A percentile compares a stretch with the other conserved stretches of the same genome.
phyloP scores from a whole-genome alignment of 225 moss, liverwort and hornwort species.

The Sphagnum tenellum region DNA sequence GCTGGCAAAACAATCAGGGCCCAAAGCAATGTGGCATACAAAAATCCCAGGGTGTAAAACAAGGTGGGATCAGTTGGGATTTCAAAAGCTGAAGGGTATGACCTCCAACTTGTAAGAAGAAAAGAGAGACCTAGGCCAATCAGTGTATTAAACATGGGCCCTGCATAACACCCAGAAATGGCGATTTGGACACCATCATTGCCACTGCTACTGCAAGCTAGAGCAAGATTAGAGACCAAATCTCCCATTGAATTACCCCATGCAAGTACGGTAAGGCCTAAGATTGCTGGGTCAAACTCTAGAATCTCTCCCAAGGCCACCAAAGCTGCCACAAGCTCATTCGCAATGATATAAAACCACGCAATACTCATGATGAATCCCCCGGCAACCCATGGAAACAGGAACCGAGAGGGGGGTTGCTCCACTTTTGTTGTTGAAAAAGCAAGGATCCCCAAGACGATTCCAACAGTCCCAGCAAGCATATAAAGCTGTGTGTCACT shows the following conservation, averaged over 20 bases:
- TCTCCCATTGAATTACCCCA: slow-evolving; percentile 99
- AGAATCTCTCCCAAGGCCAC: slow-evolving; percentile 82
- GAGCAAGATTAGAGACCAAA: slow-evolving; percentile 83
- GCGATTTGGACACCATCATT: slow-evolving; percentile 84
- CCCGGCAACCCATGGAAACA: slow-evolving; percentile 83
- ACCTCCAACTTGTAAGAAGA: slow-evolving; percentile 68
- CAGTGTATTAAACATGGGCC: slow-evolving; percentile 97
- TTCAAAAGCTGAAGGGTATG: slow-evolving; percentile 56
- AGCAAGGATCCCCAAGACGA: slow-evolving; percentile 41
- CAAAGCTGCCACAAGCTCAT: slow-evolving; percentile 88
- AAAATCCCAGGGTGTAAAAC: slow-evolving; percentile 74
- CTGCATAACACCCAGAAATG: slow-evolving; percentile 89
- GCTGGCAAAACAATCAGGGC: slow-evolving; percentile 50
- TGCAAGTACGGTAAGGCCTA: slow-evolving; percentile 92
- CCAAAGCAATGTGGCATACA: slow-evolving; percentile 66
- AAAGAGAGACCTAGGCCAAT: slow-evolving; percentile 78
- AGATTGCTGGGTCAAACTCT: slow-evolving; percentile 81
- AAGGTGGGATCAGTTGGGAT: slow-evolving; percentile 73
- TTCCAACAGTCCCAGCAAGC: slow-evolving; percentile 42
- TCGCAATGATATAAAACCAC: slow-evolving; percentile 95
- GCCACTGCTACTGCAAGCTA: slow-evolving; percentile 40
- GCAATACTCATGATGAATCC: slow-evolving; percentile 96
- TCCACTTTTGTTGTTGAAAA: slow-evolving; percentile 44
- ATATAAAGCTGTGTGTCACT: slow-evolving; percentile 61
- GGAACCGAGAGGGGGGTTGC: slow-evolving; percentile 70